Conservation (phyloP, 805 yeast genomes). For the Sugiyamaella valdiviana region DNA sequence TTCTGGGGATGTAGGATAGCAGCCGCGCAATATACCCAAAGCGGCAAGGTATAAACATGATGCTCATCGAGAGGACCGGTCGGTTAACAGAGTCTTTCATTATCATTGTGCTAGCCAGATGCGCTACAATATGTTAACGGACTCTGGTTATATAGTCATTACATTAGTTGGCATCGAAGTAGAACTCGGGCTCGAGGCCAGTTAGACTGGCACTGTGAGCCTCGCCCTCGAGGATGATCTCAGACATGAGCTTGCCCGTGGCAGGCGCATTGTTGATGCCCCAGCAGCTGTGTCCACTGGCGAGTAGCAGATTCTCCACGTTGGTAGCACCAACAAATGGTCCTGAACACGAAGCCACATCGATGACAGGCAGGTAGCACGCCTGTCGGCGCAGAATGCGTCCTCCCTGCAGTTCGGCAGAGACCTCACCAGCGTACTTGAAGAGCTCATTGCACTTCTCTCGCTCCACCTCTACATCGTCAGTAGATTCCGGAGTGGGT, state of each 20-base stretch:
- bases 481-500: conserved; percentile 88
- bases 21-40: background rate
- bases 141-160: background rate
- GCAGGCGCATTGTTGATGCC: conserved; percentile 98
- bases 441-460: conserved; percentile 86
- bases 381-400: conserved; percentile 81
- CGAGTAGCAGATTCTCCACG: conserved; percentile 67
- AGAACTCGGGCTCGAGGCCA: conserved; percentile 78
- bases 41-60: background rate
- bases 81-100: background rate
- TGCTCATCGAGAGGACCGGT: background rate
- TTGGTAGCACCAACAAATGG: conserved; percentile 93
- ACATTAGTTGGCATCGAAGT: conserved; percentile 46
- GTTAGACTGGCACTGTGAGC: conserved; percentile 70
- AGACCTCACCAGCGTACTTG: conserved; percentile 68
- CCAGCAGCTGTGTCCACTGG: conserved; percentile 97
- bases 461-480: conserved; percentile 81
- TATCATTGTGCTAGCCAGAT: background rate
- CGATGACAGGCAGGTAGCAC: conserved; percentile 90
- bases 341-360: conserved; percentile 86
- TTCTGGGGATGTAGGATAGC: background rate
- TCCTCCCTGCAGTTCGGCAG: conserved; percentile 65
- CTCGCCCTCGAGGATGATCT: conserved; percentile 76
- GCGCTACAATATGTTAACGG: background rate
- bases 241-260: conserved; percentile 90